Conservation (phyloP, 352 stramenopile genomes). For the Phytophthora quininea region DNA sequence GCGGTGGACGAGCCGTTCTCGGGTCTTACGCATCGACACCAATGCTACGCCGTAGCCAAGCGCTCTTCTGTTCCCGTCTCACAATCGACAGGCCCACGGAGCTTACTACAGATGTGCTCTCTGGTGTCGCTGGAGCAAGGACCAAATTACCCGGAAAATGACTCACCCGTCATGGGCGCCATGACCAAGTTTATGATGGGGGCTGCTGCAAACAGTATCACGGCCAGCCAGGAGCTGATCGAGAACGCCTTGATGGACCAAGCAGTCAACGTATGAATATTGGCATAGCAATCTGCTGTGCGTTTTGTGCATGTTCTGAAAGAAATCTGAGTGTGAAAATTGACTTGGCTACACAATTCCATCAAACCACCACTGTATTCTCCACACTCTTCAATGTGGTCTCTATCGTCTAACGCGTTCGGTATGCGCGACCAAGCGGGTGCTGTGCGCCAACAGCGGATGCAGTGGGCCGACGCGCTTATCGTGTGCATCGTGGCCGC, state of each 20-base stretch:
- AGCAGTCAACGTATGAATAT: slow-evolving; percentile 16
- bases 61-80: slow-evolving; percentile 23
- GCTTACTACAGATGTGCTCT: slow-evolving; percentile 60
- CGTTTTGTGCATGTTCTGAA: neutral
- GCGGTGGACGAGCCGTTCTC: slow-evolving; percentile 37
- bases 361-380: neutral
- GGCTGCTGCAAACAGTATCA: slow-evolving; percentile 38
- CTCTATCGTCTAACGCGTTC: neutral
- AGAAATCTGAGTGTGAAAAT: neutral
- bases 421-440: slow-evolving; percentile 3
- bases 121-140: slow-evolving; percentile 38
- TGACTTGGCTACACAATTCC: neutral
- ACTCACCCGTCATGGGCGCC: slow-evolving; percentile 36
- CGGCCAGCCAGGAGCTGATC: slow-evolving; percentile 41
- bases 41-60: slow-evolving; percentile 42
- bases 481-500: slow-evolving; percentile 47
- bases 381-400: neutral
- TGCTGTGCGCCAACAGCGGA: slow-evolving; percentile 20
- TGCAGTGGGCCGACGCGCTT: slow-evolving; percentile 43
- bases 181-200: slow-evolving; percentile 53
- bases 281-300: neutral
- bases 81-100: slow-evolving; percentile 30
- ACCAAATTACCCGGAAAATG: slow-evolving; percentile 31
- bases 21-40: slow-evolving; percentile 36
- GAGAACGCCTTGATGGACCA: slow-evolving; percentile 44